These are phyloP conservation scores for Colletotrichum sp. DNA, from an alignment of 2,329 filamentous ascomycete species.

Conservation along the genomic window DNA sequence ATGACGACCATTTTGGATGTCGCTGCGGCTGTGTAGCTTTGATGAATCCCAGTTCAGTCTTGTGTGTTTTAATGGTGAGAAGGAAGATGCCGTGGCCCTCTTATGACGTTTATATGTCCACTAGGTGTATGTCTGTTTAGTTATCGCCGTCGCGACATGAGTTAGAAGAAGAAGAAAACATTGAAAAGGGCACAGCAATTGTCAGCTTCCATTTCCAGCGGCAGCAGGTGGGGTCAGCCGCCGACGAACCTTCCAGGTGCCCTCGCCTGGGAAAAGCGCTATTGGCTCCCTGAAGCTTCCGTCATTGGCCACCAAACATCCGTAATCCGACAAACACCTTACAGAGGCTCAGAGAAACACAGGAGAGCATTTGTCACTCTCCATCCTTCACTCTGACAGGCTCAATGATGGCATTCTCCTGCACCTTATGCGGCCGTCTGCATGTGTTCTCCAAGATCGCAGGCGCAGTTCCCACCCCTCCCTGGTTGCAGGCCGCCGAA, in stretches of 20 bases:
- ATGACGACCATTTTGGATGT: constrained; percentile 32
- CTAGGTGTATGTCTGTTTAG: not conserved
- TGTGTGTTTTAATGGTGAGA: not conserved
- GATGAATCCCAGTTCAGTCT: not conserved
- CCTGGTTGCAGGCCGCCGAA: not conserved
- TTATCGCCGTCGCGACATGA: not conserved
- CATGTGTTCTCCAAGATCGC: constrained; percentile 5
- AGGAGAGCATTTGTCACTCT: not conserved
- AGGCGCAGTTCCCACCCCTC: not conserved
- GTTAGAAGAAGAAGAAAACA: not conserved
- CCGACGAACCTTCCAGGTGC: constrained; percentile 15
- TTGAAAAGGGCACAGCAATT: not conserved
- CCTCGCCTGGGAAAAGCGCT: not conserved
- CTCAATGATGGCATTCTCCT: not conserved
- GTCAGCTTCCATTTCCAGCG: constrained; percentile 2
- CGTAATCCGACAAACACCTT: not conserved
- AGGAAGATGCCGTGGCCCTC: not conserved
- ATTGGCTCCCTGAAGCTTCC: not conserved
- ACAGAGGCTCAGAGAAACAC: not conserved
- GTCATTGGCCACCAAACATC: not conserved
- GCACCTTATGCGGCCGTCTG: not conserved
- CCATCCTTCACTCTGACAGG: not conserved
- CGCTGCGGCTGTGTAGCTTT: not conserved
- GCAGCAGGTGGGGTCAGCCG: not conserved
- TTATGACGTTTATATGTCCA: not conserved